These are phyloP conservation scores for Pythium coloratum DNA, from an alignment of 352 stramenopile genomes.

Conservation along the genomic window DNA sequence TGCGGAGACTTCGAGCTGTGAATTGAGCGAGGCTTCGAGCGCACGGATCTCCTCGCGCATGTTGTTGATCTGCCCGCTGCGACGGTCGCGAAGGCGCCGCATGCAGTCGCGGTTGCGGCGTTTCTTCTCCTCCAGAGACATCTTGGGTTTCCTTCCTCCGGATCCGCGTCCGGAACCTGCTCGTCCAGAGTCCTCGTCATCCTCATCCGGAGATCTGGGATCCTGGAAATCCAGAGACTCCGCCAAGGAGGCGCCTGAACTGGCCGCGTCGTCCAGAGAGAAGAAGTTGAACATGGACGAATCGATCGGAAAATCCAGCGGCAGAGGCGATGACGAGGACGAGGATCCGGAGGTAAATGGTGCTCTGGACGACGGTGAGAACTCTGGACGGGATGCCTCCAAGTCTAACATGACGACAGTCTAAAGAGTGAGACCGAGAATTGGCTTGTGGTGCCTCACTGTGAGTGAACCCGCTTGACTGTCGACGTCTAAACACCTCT, in stretches of 20 bases:
- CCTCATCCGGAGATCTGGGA: background rate
- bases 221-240: background rate
- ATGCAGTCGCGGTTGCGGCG: conserved; percentile 33
- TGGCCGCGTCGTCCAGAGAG: background rate
- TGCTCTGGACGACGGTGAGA: background rate
- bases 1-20: conserved; percentile 1
- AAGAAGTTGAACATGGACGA: background rate
- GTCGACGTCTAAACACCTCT: no score
- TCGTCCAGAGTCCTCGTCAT: background rate
- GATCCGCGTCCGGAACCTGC: background rate
- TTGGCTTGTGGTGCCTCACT: no score
- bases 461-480: no score
- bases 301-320: background rate
- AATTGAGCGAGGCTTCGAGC: conserved; percentile 20
- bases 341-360: background rate
- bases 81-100: conserved; percentile 25
- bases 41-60: conserved; percentile 25
- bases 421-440: background rate
- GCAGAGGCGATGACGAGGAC: background rate
- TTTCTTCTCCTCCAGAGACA: conserved; percentile 29
- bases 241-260: background rate
- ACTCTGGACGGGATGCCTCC: background rate
- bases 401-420: background rate
- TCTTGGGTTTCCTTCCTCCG: background rate
- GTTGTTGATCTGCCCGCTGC: conserved; percentile 13